Base-by-base conservation (phyloP, 306 rosid genomes). In the Alnus glutinosa region DNA sequence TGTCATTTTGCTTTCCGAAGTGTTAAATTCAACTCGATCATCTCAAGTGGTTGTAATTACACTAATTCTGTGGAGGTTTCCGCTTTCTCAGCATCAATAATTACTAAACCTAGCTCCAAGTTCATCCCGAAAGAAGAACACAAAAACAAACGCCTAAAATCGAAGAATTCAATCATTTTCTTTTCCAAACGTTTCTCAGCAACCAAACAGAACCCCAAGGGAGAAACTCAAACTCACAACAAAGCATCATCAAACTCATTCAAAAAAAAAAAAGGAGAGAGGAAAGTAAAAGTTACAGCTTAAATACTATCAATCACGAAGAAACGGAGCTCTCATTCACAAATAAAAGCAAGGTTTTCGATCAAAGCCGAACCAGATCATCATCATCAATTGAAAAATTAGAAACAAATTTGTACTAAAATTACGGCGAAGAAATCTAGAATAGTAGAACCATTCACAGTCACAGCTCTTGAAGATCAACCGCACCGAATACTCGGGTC, bases 161-260 rank as follows among this genome's bases (percentile, higher is more conserved):
- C 18, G 8, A 54, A 36, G 64, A 73, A 3, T 16, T 54, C 51
- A 37, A 68, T 54, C 18, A 55, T 9, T 39, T 55, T 68, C 1
- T 49, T 55, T 39, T 7, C 36, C 69, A 18, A 44, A 19, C 2
- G 18, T 55, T 78, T 55, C 75, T 55, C 82, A 72, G 76, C 71
- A 74, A 39, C 15, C 79, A 36, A 36, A 49, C 32, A 67, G 47
- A 63, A 37, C 16, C 47, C 4, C 12, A 16, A 13, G 28, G 14
- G 49, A 66, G 71, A 67, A 18, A 42, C 51, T 67, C 50, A 67
- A 64, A 37, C 23, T 67, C 72, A 18, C 28, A 42, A 8, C 44
- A 32, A 63, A 30, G 9, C 15, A 13, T 63, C 10, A 34, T 63
- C 37, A 59, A 28, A 59, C 28, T 10, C 67, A 23, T 10, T 3